A percentile compares a stretch with the other conserved stretches of the same genome.
phyloP scores from a whole-genome alignment of 148 eudicot species.

The Rhododendron kiyosumense region DNA sequence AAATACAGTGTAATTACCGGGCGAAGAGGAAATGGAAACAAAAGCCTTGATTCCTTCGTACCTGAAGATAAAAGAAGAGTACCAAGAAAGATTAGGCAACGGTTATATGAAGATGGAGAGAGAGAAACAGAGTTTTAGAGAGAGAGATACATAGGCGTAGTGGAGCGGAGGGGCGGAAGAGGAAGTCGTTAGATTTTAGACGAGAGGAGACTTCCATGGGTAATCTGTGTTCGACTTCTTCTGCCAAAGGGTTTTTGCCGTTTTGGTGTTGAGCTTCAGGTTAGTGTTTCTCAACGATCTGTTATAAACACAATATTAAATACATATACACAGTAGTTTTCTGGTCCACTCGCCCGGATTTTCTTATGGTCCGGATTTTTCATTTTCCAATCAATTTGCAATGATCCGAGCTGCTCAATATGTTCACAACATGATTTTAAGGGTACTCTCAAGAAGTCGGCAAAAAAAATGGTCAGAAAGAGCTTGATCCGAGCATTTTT shows the following conservation, averaged over 20 bases:
- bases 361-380: too few relatives aligned
- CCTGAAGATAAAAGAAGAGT: slow-evolving; percentile 6
- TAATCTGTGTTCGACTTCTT: neutral
- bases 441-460: too few relatives aligned
- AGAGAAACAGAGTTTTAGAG: neutral
- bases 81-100: neutral
- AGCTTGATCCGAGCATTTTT: too few relatives aligned
- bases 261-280: neutral
- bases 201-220: slow-evolving; percentile 13
- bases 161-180: slow-evolving; percentile 6
- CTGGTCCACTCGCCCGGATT: too few relatives aligned
- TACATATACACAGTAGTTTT: too few relatives aligned
- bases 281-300: neutral
- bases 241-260: neutral
- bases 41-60: slow-evolving; percentile 1
- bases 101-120: neutral
- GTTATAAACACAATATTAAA: neutral
- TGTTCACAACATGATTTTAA: too few relatives aligned
- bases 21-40: neutral
- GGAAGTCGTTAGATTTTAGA: neutral
- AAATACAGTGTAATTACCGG: slow-evolving; percentile 4
- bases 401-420: too few relatives aligned
- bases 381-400: too few relatives aligned
- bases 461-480: too few relatives aligned
- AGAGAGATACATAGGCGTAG: neutral